These are phyloP conservation scores for Yarrowia sp. DNA, from an alignment of 805 yeast species.

Conservation along the genomic window DNA sequence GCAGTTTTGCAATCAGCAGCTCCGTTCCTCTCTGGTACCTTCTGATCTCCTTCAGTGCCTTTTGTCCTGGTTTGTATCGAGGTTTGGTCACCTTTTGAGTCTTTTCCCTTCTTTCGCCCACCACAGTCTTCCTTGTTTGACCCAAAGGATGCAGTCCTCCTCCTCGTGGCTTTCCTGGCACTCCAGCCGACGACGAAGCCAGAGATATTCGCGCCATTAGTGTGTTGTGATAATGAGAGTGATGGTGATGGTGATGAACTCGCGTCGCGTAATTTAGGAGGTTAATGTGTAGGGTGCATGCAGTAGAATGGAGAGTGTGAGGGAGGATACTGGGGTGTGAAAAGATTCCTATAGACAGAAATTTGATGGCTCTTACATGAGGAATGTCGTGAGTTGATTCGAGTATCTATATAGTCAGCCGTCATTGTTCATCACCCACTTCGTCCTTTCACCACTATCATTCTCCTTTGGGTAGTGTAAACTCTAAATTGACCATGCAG, in stretches of 20 bases:
- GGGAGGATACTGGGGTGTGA: neutral
- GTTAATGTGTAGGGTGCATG: slow-evolving; percentile 2
- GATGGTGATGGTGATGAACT: neutral
- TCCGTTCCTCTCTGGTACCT: slow-evolving; percentile 97
- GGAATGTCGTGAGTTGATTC: neutral
- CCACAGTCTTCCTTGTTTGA: neutral
- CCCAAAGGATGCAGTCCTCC: slow-evolving; percentile 18
- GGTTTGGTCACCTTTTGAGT: neutral
- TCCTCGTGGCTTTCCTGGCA: neutral
- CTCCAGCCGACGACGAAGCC: slow-evolving; percentile 20
- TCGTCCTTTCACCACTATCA: neutral
- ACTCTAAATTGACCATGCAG: slow-evolving; percentile 24
- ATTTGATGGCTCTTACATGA: neutral
- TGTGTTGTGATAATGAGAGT: neutral
- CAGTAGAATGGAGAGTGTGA: neutral
- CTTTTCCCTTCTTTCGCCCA: neutral
- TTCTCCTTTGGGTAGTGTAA: neutral
- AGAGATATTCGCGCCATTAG: slow-evolving; percentile 30
- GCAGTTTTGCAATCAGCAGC: slow-evolving; percentile 91
- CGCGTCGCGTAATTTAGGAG: slow-evolving; percentile 31
- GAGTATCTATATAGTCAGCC: neutral
- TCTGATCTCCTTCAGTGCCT: slow-evolving; percentile 94
- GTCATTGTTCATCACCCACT: neutral
- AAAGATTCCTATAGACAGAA: neutral
- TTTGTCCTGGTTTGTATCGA: slow-evolving; percentile 93